Conservation (phyloP, 2,329 filamentous ascomycete species). For the Fusarium bulbicola region DNA sequence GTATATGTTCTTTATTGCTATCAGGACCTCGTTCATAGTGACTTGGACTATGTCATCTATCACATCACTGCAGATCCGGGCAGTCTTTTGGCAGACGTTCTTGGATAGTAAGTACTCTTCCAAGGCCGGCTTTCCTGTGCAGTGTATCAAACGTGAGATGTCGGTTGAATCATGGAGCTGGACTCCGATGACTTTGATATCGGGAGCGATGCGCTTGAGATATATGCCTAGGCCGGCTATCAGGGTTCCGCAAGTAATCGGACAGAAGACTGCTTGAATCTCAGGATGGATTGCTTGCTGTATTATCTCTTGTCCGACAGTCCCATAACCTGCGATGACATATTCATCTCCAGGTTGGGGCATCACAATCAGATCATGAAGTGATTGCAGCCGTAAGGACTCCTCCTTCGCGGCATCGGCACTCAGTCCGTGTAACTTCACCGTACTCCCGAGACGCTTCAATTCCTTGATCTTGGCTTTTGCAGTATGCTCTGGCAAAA, state of each 20-base stretch:
- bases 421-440: neutral
- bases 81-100: neutral
- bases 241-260: neutral
- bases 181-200: neutral
- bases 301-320: neutral
- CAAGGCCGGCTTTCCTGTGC: neutral
- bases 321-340: neutral
- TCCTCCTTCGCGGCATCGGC: rapidly evolving
- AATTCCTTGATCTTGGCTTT: neutral
- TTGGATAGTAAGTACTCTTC: neutral
- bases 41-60: neutral
- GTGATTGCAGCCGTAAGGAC: neutral
- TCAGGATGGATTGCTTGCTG: no score
- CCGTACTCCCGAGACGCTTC: neutral
- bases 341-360: neutral
- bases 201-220: neutral
- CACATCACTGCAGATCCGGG: neutral
- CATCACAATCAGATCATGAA: neutral
- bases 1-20: neutral
- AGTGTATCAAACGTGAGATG: neutral
- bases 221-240: neutral
- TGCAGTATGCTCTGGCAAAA: neutral
- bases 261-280: neutral
- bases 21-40: neutral
- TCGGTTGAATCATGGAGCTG: neutral